Percentiles rank a stretch among this genome's conserved stretches.
phyloP scores from a whole-genome alignment of 192 early-diverging fungal genomes.

The Anaeromyces robustus region DNA sequence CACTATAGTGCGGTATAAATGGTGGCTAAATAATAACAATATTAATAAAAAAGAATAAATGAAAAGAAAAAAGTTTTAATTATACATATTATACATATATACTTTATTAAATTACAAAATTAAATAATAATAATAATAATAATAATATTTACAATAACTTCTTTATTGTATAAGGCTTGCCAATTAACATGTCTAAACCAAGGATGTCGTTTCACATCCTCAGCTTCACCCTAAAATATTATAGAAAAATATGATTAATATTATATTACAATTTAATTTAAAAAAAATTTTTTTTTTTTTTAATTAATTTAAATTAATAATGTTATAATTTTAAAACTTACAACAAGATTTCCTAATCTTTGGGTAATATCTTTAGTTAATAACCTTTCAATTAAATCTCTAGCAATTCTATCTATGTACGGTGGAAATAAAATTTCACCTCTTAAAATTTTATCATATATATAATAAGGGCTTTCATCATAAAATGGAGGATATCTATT shows the following conservation, averaged over 20 bases:
- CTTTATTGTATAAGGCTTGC: conserved; percentile 62
- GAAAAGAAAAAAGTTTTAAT: too few species aligned
- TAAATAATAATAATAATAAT: too few species aligned
- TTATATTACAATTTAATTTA: too few species aligned
- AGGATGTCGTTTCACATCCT: conserved; percentile 82
- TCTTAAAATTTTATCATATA: conserved; percentile 95
- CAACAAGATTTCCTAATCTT: conserved; percentile 72
- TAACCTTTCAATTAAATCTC: conserved; percentile 81
- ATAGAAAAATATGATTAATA: too few species aligned
- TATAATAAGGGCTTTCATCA: conserved; percentile 94
- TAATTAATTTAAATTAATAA: too few species aligned
- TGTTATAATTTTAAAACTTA: too few species aligned
- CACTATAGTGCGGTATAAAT: conserved; percentile 72
- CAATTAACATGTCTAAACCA: conserved; percentile 93
- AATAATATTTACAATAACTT: conserved; percentile 14
- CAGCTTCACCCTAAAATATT: conserved; percentile 63
- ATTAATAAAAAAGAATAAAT: too few species aligned
- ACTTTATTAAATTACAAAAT: too few species aligned
- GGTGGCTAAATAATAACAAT: conserved; percentile 29
- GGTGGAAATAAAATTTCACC: conserved; percentile 79
- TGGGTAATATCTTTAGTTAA: conserved; percentile 82
- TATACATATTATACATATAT: too few species aligned
- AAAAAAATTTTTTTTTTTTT: too few species aligned
- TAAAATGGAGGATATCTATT: conserved; percentile 81
- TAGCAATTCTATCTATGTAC: conserved; percentile 68